A percentile compares a stretch with the other conserved stretches of the same genome.
phyloP scores from a whole-genome alignment of 169 alveolate species.

The Miamiensis avidus region DNA sequence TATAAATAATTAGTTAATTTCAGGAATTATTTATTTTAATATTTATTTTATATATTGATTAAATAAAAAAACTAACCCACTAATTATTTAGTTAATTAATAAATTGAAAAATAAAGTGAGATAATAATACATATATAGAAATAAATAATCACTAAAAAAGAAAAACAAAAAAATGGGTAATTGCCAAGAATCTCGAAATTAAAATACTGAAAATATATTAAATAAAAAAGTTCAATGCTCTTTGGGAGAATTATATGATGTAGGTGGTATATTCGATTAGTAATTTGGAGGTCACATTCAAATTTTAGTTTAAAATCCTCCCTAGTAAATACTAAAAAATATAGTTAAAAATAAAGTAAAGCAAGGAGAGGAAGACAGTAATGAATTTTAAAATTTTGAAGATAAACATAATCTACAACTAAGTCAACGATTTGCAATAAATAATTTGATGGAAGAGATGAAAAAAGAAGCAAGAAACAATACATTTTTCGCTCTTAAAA shows the following conservation, averaged over 20 bases:
- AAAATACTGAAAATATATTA: background rate
- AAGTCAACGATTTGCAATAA: background rate
- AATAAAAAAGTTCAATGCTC: background rate
- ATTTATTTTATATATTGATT: too few species aligned
- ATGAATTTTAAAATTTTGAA: background rate
- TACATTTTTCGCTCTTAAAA: background rate
- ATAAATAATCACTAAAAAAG: background rate
- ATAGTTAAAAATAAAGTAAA: background rate
- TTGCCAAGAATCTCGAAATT: background rate
- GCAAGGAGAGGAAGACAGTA: background rate
- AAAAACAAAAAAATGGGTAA: background rate
- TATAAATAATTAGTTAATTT: background rate
- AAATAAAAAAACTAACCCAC: too few species aligned
- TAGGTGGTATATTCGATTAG: background rate
- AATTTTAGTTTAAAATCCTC: too few species aligned
- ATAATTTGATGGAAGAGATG: background rate
- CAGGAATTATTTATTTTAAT: background rate
- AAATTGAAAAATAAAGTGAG: too few species aligned
- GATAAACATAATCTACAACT: too few species aligned
- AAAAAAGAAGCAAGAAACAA: background rate
- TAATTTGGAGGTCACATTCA: background rate
- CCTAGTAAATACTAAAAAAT: background rate
- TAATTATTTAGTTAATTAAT: too few species aligned
- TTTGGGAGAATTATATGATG: background rate
- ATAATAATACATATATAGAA: too few species aligned